Evolutionary conservation across 2,329 filamentous ascomycete genomes (phyloP).

Genomic region (Alternaria metachromatica): DNA sequence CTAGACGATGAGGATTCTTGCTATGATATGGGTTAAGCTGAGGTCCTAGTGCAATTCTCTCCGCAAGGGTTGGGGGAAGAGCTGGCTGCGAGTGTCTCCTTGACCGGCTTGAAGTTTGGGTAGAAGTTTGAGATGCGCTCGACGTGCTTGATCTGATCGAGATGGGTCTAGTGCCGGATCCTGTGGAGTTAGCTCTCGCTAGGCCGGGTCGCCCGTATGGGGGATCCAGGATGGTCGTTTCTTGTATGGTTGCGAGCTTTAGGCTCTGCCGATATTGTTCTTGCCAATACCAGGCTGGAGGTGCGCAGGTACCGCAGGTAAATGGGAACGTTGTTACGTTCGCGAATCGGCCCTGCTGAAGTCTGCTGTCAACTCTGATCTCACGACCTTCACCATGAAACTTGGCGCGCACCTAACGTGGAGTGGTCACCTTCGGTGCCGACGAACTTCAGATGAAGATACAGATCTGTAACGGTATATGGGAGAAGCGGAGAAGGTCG

Average conservation of each 20-base stretch:
- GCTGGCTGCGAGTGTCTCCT: slow-evolving; percentile 7
- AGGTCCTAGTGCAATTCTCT: slow-evolving; percentile 9
- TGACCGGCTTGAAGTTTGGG: not conserved
- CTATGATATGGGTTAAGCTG: slow-evolving; percentile 12
- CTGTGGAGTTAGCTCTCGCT: slow-evolving; percentile 8
- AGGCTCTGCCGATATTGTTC: not conserved
- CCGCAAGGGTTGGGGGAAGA: slow-evolving; percentile 10
- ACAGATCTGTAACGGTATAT: not conserved
- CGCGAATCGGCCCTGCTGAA: not conserved
- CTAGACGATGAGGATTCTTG: slow-evolving; percentile 6
- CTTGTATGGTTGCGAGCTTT: slow-evolving; percentile 7
- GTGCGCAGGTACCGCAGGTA: slow-evolving; percentile 13
- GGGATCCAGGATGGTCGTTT: slow-evolving; percentile 13
- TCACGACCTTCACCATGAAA: not conserved
- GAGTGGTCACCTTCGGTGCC: not conserved
- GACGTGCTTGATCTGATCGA: slow-evolving; percentile 5
- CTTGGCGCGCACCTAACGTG: not conserved
- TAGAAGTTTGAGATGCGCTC: not conserved
- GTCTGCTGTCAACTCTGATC: not conserved
- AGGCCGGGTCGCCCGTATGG: slow-evolving; percentile 4
- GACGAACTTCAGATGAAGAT: not conserved
- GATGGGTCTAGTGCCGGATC: slow-evolving; percentile 1
- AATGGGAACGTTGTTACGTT: slow-evolving; percentile 20
- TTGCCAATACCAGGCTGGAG: slow-evolving; percentile 10
- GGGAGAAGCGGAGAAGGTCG: not conserved